Evolutionary conservation across 2,329 filamentous ascomycete genomes (phyloP).

Genomic region (Fusarium acutatum): DNA sequence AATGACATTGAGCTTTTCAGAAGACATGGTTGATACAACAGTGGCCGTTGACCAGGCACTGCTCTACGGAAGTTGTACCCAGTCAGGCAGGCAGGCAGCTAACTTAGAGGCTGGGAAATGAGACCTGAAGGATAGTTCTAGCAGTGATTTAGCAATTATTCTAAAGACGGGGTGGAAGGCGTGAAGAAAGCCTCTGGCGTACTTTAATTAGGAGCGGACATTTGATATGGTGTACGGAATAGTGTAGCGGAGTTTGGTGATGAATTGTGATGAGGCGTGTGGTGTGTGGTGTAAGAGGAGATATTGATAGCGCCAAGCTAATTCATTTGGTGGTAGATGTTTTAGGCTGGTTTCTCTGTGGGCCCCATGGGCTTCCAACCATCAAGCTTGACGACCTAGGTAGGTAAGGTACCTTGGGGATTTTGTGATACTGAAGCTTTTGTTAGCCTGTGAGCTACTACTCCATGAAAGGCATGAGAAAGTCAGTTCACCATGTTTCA

Average conservation of each 20-base stretch:
- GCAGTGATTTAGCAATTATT: constrained; percentile 3
- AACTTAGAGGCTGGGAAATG: constrained; percentile 2
- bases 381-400: not conserved
- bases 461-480: not conserved
- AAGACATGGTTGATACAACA: constrained; percentile 47
- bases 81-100: constrained; percentile 6
- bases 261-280: not conserved
- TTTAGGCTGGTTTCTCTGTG: constrained; percentile 25
- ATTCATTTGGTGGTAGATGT: constrained; percentile 26
- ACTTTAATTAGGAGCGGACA: constrained; percentile 19
- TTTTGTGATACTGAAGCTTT: not conserved
- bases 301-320: constrained; percentile 14
- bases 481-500: constrained; percentile 4
- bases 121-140: not conserved
- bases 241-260: not conserved
- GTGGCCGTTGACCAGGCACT: not conserved
- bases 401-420: not conserved
- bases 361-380: constrained; percentile 1
- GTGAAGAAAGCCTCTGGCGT: not conserved
- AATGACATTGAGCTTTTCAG: constrained; percentile 75
- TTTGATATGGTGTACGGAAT: constrained; percentile 18
- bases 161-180: constrained; percentile 13
- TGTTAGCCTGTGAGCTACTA: not conserved
- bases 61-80: not conserved
- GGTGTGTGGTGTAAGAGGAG: constrained; percentile 10